phyloP scores from a whole-genome alignment of 805 yeast species.

The Starmerella bacillaris region DNA sequence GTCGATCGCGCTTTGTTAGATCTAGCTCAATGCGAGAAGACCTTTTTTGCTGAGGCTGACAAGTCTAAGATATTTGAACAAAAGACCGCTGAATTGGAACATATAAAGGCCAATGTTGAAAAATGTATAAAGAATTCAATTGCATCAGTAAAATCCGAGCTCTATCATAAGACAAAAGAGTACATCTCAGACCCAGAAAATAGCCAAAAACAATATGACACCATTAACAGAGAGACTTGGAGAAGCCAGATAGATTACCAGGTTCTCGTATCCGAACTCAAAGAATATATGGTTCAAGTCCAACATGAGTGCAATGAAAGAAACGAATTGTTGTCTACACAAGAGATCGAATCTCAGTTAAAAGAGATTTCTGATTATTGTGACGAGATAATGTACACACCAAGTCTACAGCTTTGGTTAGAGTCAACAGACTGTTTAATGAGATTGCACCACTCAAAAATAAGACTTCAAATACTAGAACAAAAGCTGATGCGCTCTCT shows the following conservation, averaged over 20 bases:
- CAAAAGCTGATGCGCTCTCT: not conserved
- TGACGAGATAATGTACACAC: not conserved
- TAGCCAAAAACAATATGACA: not conserved
- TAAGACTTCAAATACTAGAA: slow-evolving; percentile 1
- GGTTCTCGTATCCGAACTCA: slow-evolving; percentile 1
- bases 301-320: not conserved
- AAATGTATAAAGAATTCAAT: slow-evolving; percentile 6
- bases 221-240: not conserved
- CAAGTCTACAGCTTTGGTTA: not conserved
- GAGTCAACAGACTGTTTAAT: slow-evolving; percentile 1
- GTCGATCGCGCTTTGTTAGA: slow-evolving; percentile 3
- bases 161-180: not conserved
- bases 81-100: slow-evolving; percentile 6
- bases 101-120: slow-evolving; percentile 9
- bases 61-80: slow-evolving; percentile 1
- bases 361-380: not conserved
- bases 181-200: not conserved
- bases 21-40: slow-evolving; percentile 4
- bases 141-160: not conserved
- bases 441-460: not conserved
- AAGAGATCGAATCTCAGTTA: not conserved
- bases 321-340: not conserved
- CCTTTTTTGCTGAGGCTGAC: slow-evolving; percentile 5
- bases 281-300: not conserved
- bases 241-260: not conserved